Conservation (phyloP, 805 yeast genomes). For the Candida oleophila region DNA sequence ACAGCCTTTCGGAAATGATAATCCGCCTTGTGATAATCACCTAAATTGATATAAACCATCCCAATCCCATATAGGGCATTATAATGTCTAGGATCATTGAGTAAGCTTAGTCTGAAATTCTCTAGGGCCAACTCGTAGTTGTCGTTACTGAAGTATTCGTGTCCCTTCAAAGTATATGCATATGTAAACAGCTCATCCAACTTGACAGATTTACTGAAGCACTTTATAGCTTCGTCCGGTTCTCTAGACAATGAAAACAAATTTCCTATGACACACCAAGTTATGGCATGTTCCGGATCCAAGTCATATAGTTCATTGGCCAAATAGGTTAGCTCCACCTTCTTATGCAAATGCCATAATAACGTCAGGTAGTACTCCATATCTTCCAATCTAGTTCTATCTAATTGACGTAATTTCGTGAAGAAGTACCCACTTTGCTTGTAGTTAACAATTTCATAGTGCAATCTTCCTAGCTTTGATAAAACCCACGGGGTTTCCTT, state of each 20-base stretch:
- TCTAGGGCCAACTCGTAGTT: conserved; percentile 87
- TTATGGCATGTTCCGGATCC: conserved; percentile 66
- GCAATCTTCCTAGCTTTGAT: conserved; percentile 73
- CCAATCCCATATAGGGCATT: conserved; percentile 96
- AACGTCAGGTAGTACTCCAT: conserved; percentile 91
- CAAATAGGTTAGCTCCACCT: conserved; percentile 72
- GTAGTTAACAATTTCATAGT: conserved; percentile 86
- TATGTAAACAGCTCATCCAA: conserved; percentile 72
- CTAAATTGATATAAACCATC: conserved; percentile 84
- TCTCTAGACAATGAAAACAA: conserved; percentile 79
- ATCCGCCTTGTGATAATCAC: conserved; percentile 81
- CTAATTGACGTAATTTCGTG: conserved; percentile 58
- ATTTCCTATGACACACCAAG: conserved; percentile 93
- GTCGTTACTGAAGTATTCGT: conserved; percentile 84
- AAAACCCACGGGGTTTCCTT: conserved; percentile 82
- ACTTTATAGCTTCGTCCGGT: conserved; percentile 84
- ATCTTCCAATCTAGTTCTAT: conserved; percentile 77
- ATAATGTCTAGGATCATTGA: conserved; percentile 79
- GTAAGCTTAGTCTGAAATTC: conserved; percentile 75
- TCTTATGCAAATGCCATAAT: conserved; percentile 88
- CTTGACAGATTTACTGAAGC: conserved; percentile 76
- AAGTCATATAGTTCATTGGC: conserved; percentile 77
- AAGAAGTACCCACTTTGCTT: conserved; percentile 70
- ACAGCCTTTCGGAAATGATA: conserved; percentile 85
- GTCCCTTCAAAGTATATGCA: conserved; percentile 92